A percentile compares a stretch with the other conserved stretches of the same genome.
Evolutionary conservation across 2,329 filamentous ascomycete species (phyloP).

Genomic region (Ophiostoma populinum): DNA sequence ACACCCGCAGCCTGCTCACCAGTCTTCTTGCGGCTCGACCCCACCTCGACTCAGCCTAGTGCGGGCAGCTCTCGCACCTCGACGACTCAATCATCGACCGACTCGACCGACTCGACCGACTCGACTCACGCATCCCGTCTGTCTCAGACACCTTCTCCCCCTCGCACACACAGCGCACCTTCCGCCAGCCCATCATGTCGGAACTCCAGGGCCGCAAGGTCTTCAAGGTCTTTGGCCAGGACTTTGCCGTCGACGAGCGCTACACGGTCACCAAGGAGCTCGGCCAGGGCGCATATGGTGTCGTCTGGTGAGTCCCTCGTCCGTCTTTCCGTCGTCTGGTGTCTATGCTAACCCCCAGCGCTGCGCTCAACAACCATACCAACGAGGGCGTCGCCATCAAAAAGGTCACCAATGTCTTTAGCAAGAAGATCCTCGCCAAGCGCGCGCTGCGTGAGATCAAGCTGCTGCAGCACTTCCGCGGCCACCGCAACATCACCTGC

Average conservation of each 20-base stretch:
- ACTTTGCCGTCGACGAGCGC: constrained; percentile 94
- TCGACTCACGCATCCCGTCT: no score
- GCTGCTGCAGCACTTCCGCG: constrained; percentile 91
- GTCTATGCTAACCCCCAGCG: constrained; percentile 32
- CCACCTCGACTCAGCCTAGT: background rate
- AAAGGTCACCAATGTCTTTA: constrained; percentile 99
- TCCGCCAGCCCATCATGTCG: no score
- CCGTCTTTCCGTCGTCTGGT: constrained; percentile 9
- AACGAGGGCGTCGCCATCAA: constrained; percentile 95
- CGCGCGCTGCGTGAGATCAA: constrained; percentile 96
- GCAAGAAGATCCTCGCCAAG: constrained; percentile 99
- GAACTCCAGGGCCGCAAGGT: constrained; percentile 50
- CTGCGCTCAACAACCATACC: constrained; percentile 79
- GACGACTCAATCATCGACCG: background rate
- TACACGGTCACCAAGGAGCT: constrained; percentile 99
- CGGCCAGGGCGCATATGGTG: constrained; percentile 94
- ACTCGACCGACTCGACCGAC: no score
- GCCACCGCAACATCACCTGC: constrained; percentile 88
- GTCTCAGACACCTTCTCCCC: background rate
- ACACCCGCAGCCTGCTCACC: background rate
- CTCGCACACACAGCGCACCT: background rate
- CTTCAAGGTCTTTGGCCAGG: constrained; percentile 99
- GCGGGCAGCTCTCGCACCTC: background rate
- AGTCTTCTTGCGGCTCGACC: constrained; percentile 3
- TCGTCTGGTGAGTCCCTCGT: constrained; percentile 61